Base-by-base conservation (phyloP, 2,329 filamentous ascomycete species). In the Claviceps citrina region DNA sequence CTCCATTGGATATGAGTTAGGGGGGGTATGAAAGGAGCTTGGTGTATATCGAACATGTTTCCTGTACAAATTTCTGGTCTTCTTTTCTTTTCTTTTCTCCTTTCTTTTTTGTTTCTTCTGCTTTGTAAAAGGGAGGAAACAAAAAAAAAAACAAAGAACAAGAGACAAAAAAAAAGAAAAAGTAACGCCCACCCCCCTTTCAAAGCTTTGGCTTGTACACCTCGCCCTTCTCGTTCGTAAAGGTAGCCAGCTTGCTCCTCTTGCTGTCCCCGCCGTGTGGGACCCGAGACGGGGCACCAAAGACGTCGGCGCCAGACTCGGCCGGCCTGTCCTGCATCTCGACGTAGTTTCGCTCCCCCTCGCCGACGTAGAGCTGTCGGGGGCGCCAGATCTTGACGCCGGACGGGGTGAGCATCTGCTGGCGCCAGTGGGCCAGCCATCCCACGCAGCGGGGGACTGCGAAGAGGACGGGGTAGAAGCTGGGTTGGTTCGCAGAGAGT, bases 321-420 rank as follows among this genome's bases (percentile, higher is more conserved):
- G 33, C 7, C 24, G n/a, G 46, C 28, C 66, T 54, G 13, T 57
- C 36, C 4, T 51, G 49, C 0, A 57, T 45, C 7, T 63, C 56
- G n/a, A 67, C 53, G 43, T 69, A 70, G 10, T 64, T 54, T 24
- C 66, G 53, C 53, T 64, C 54, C 3, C 57, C 55, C 38, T 65
- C 58, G 13, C 66, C 66, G 1, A 67, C 31, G 47, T 70, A 70
- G 13, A 70, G 48, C 55, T 70, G 66, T 34, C 66, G 51, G 0
- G 66, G 66, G 1, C 66, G 51, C 62, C 66, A 69, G 48, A 70
- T 70, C 58, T 70, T 70, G 42, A 68, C 66, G 3, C 64, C 65
- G 0, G 56, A 52, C 0, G 57, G 53, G 28, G 61, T 63, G 20
- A 70, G 55, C 58, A 67, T 66, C 57, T 63, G 61, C 51, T 70